A percentile compares a stretch with the other conserved stretches of the same genome.
Evolutionary conservation across 2,329 filamentous ascomycete species (phyloP).

Genomic region (Graphilbum ipis-grandicollis): DNA sequence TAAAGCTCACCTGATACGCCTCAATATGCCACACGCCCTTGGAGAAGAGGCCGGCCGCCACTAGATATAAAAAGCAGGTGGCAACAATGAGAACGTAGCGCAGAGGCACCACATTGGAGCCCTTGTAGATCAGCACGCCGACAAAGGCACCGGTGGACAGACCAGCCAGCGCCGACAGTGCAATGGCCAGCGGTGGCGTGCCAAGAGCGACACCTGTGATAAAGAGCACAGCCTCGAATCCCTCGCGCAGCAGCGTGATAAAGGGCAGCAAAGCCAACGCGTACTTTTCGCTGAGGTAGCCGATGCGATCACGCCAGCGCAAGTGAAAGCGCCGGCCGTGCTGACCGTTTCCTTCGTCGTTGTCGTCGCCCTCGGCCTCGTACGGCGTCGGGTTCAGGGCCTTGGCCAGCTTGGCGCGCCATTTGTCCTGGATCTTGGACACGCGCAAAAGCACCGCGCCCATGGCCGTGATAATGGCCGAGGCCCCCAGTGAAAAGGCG

Average conservation of each 20-base stretch:
- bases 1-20: conserved; percentile 25
- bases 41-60: conserved; percentile 69
- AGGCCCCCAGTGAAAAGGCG: conserved; percentile 48
- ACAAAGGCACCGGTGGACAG: conserved; percentile 42
- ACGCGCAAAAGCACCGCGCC: conserved; percentile 59
- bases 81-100: conserved; percentile 55
- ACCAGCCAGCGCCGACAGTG: conserved; percentile 51
- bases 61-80: conserved; percentile 70
- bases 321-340: too few species aligned
- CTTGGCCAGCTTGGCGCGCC: conserved; percentile 54
- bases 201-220: conserved; percentile 58
- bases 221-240: conserved; percentile 64
- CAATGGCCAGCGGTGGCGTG: conserved; percentile 50
- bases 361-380: neutral
- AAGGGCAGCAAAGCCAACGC: conserved; percentile 65
- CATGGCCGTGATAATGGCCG: conserved; percentile 55
- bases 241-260: conserved; percentile 60
- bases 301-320: conserved; percentile 20
- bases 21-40: conserved; percentile 61
- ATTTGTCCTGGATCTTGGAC: conserved; percentile 61
- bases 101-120: conserved; percentile 7
- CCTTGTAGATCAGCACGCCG: conserved; percentile 53
- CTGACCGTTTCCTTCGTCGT: conserved; percentile 8
- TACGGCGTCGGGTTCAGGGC: conserved; percentile 37
- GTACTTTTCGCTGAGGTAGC: conserved; percentile 51